Conservation (phyloP, 2,329 filamentous ascomycete genomes). For the Sarocladium brachiariae region DNA sequence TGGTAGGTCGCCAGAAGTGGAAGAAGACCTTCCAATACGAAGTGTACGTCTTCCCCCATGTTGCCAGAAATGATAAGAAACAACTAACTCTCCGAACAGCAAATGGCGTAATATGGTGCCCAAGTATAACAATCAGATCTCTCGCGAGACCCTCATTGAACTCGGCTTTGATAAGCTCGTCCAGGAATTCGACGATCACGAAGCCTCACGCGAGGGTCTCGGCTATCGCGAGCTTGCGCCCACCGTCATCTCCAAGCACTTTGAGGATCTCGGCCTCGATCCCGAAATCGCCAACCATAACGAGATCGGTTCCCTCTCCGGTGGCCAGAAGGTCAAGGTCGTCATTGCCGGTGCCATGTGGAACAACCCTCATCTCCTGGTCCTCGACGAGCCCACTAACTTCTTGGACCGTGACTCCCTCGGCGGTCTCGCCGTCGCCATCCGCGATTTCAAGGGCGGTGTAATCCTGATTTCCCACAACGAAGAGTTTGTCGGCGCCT, state of each 20-base stretch:
- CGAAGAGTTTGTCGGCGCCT: slow-evolving; percentile 94
- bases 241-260: slow-evolving; percentile 93
- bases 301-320: slow-evolving; percentile 90
- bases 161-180: slow-evolving; percentile 88
- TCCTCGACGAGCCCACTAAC: slow-evolving; percentile 97
- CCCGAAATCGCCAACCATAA: slow-evolving; percentile 99
- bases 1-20: slow-evolving; percentile 96
- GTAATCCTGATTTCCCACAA: slow-evolving; percentile 99
- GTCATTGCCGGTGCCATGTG: slow-evolving; percentile 94
- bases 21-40: slow-evolving; percentile 99
- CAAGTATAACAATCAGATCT: slow-evolving; percentile 89
- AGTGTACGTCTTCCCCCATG: slow-evolving; percentile 50
- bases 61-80: too few species aligned
- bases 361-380: slow-evolving; percentile 97
- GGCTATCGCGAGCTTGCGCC: slow-evolving; percentile 92
- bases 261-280: slow-evolving; percentile 92
- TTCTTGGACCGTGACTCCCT: slow-evolving; percentile 98
- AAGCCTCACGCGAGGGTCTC: slow-evolving; percentile 95
- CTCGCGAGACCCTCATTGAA: slow-evolving; percentile 80
- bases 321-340: slow-evolving; percentile 98
- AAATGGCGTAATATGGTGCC: slow-evolving; percentile 88
- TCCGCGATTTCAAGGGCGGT: slow-evolving; percentile 95
- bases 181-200: slow-evolving; percentile 98
- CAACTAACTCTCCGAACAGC: slow-evolving; percentile 27
- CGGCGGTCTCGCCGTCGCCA: slow-evolving; percentile 92